A percentile compares a stretch with the other conserved stretches of the same genome.
Conservation (phyloP, 129 eudicot genomes). For the sunflower (Helianthus annuus) region DNA sequence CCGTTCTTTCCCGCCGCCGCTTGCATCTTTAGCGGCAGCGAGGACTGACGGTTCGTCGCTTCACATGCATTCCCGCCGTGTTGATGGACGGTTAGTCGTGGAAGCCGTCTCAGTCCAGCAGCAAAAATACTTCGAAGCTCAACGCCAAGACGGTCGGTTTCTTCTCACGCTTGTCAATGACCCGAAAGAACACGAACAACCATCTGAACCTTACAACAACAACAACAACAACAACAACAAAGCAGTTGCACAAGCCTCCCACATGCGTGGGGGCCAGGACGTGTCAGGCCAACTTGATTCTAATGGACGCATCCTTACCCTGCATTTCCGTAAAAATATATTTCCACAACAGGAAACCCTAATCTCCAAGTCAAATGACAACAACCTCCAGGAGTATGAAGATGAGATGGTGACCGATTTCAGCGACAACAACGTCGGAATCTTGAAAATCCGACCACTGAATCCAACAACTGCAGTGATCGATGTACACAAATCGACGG, state of each 20-base stretch:
- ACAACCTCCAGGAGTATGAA: background rate
- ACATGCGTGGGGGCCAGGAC: too few species aligned
- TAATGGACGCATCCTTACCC: too few species aligned
- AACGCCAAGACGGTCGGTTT: slow-evolving; percentile 78
- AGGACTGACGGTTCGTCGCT: slow-evolving; percentile 49
- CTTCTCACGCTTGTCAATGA: slow-evolving; percentile 55
- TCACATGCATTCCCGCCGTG: slow-evolving; percentile 73
- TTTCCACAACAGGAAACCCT: too few species aligned
- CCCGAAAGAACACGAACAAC: slow-evolving; percentile 30
- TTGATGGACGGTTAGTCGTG: slow-evolving; percentile 71
- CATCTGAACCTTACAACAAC: slow-evolving; percentile 7
- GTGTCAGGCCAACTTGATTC: too few species aligned
- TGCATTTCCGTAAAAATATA: too few species aligned
- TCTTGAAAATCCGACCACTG: slow-evolving; percentile 22
- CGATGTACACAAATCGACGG: slow-evolving; percentile 42
- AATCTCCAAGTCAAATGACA: background rate
- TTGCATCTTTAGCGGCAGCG: slow-evolving; percentile 65
- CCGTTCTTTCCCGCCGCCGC: slow-evolving; percentile 83
- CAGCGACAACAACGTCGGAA: slow-evolving; percentile 10
- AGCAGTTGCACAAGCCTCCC: too few species aligned
- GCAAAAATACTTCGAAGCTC: slow-evolving; percentile 60
- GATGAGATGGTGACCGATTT: slow-evolving; percentile 6
- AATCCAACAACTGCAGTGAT: slow-evolving; percentile 32
- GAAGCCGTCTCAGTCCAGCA: slow-evolving; percentile 72
- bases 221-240: slow-evolving; percentile 6